These are phyloP conservation scores for Marsdenia floribunda DNA, from an alignment of 257 asterid genomes.

Conservation along the genomic window DNA sequence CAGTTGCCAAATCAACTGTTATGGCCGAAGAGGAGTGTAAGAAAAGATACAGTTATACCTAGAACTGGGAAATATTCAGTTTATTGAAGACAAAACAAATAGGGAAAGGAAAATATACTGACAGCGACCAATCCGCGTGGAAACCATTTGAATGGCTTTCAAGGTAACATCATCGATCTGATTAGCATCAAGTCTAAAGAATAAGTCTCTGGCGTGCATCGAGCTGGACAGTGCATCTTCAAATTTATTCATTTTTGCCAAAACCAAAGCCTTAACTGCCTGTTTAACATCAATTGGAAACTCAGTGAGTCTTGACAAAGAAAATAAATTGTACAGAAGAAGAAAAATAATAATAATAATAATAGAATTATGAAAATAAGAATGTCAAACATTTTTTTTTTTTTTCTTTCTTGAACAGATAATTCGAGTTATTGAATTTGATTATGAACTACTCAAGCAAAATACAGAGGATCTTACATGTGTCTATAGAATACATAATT, in stretches of 20 bases:
- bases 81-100: neutral
- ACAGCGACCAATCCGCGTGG: slow-evolving; percentile 90
- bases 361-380: too few species aligned
- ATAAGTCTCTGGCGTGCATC: slow-evolving; percentile 67
- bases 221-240: slow-evolving; percentile 83
- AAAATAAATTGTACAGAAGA: neutral
- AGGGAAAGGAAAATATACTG: slow-evolving; percentile 22
- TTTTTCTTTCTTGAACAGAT: neutral
- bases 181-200: slow-evolving; percentile 50
- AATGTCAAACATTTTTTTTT: too few species aligned
- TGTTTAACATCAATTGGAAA: slow-evolving; percentile 22
- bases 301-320: neutral
- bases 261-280: slow-evolving; percentile 83
- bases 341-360: too few species aligned
- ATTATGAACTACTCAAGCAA: neutral
- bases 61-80: neutral
- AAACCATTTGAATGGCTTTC: slow-evolving; percentile 90
- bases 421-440: neutral
- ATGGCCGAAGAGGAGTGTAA: slow-evolving; percentile 2
- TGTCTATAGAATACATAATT: neutral
- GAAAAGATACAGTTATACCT: neutral
- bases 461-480: neutral
- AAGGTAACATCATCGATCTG: slow-evolving; percentile 86
- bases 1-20: slow-evolving; percentile 92
- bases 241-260: slow-evolving; percentile 81